Conservation (phyloP, 2,329 filamentous ascomycete genomes). For the Penicillium sp. region DNA sequence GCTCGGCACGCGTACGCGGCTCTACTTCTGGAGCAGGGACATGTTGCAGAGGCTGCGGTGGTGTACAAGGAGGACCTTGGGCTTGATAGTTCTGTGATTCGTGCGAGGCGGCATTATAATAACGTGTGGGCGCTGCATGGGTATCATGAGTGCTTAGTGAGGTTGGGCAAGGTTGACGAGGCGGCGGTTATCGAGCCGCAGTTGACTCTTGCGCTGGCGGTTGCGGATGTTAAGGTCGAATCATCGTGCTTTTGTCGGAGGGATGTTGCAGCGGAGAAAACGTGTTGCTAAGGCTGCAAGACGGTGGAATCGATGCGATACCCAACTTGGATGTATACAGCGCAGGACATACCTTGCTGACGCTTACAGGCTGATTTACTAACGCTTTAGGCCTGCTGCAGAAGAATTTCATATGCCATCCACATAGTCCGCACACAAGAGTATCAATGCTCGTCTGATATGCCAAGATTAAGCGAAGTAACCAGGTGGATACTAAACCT, state of each 20-base stretch:
- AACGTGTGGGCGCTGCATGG: conserved; percentile 80
- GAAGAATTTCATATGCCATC: too few relatives aligned
- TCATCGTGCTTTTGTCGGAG: conserved; percentile 62
- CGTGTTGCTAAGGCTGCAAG: neutral
- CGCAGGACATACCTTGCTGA: too few relatives aligned
- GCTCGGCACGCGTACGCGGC: conserved; percentile 73
- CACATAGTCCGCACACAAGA: too few relatives aligned
- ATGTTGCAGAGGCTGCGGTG: conserved; percentile 58
- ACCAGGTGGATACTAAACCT: too few relatives aligned
- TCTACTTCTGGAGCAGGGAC: conserved; percentile 69
- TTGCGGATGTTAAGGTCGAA: conserved; percentile 64
- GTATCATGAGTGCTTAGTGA: conserved; percentile 70
- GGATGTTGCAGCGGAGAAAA: neutral
- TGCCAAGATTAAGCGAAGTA: too few relatives aligned
- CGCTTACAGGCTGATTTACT: too few relatives aligned
- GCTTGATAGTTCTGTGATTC: conserved; percentile 62
- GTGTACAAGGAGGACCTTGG: conserved; percentile 68
- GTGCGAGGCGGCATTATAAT: conserved; percentile 70
- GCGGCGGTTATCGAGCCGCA: conserved; percentile 55
- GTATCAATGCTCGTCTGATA: too few relatives aligned
- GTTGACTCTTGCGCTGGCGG: conserved; percentile 57
- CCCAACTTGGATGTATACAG: too few relatives aligned
- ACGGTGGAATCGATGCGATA: too few relatives aligned
- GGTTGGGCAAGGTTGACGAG: conserved; percentile 56
- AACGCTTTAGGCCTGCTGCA: too few relatives aligned